phyloP scores from a whole-genome alignment of 345 rosid species.

The Eucalyptus erythrocorys region DNA sequence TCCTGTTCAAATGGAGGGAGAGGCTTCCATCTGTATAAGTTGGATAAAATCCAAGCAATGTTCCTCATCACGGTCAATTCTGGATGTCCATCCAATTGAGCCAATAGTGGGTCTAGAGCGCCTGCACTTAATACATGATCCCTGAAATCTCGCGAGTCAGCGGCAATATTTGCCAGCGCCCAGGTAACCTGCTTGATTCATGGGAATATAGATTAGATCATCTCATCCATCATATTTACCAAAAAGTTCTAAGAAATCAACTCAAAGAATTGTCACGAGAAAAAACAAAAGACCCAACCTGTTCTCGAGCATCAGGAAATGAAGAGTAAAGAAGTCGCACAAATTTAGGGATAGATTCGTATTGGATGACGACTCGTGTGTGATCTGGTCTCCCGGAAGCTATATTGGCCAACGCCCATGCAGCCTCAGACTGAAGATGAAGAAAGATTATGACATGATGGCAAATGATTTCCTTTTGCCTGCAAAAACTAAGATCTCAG shows the following conservation, averaged over 20 bases:
- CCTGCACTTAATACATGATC: constrained; percentile 36
- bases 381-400: constrained; percentile 70
- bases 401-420: constrained; percentile 74
- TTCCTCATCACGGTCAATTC: constrained; percentile 27
- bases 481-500: neutral
- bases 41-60: constrained; percentile 43
- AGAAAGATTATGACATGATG: neutral
- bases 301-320: constrained; percentile 61
- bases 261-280: neutral
- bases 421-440: constrained; percentile 55
- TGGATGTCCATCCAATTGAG: constrained; percentile 24
- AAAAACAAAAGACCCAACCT: constrained; percentile 19
- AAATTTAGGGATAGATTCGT: constrained; percentile 62
- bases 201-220: neutral
- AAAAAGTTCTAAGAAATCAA: neutral
- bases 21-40: constrained; percentile 44
- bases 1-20: constrained; percentile 34
- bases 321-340: constrained; percentile 59
- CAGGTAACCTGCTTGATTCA: constrained; percentile 25
- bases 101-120: constrained; percentile 29
- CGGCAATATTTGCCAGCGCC: constrained; percentile 54
- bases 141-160: constrained; percentile 32
- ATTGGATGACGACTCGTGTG: constrained; percentile 47
- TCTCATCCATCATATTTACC: neutral
- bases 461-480: neutral